phyloP scores from a whole-genome alignment of 495 filamentous ascomycete genomes.

The Neurospora sp. region DNA sequence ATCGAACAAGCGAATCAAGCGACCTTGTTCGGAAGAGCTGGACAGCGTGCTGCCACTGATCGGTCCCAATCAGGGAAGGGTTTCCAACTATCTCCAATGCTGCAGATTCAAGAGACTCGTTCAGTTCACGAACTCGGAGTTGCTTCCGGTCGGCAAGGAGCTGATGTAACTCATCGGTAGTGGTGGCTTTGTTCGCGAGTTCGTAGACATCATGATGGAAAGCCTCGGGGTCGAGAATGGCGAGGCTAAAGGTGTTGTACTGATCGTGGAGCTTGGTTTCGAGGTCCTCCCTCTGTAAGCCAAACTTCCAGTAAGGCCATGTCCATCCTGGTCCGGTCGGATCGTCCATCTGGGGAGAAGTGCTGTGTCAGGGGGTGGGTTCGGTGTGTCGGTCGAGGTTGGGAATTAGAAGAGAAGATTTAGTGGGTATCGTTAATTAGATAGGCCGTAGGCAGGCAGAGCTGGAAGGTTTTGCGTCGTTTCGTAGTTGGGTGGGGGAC shows the following conservation, averaged over 20 bases:
- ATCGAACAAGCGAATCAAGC: conserved; percentile 41
- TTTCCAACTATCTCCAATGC: conserved; percentile 43
- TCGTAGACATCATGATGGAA: conserved; percentile 36
- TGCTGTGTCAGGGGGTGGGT: conserved; percentile 1
- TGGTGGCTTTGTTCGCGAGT: conserved; percentile 31
- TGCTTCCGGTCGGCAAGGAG: conserved; percentile 37
- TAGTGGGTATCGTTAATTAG: conserved; percentile 4
- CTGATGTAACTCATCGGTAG: conserved; percentile 34
- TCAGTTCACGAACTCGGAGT: conserved; percentile 35
- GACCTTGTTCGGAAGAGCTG: conserved; percentile 43
- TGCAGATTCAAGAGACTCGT: conserved; percentile 36
- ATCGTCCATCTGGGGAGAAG: conserved; percentile 30
- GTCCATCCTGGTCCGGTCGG: conserved; percentile 21
- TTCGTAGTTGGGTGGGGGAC: conserved; percentile 2
- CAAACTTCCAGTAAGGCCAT: conserved; percentile 44
- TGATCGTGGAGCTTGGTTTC: conserved; percentile 29
- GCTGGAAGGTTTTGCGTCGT: neutral
- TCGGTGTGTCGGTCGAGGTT: conserved; percentile 2
- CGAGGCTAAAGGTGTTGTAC: conserved; percentile 28
- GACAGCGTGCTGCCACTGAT: conserved; percentile 39
- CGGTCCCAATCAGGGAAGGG: conserved; percentile 37
- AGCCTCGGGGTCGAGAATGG: conserved; percentile 30
- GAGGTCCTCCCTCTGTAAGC: conserved; percentile 29
- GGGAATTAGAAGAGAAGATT: neutral
- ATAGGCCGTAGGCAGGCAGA: neutral